Conservation (phyloP, 768 basidiomycete species). For the Xanthoconium stramineum region DNA sequence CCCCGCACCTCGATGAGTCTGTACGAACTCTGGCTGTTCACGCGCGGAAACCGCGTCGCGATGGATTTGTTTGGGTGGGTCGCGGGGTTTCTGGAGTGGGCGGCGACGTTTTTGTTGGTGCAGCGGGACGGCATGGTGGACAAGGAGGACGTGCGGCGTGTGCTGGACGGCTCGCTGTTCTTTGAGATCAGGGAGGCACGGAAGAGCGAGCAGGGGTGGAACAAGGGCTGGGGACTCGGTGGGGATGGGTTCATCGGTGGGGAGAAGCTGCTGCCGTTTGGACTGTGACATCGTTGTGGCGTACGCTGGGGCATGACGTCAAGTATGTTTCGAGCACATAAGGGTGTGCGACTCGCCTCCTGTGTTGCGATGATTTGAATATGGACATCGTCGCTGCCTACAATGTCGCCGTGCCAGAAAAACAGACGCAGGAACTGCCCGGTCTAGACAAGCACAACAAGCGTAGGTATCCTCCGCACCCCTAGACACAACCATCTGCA, state of each 20-base stretch:
- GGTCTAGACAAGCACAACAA: background rate
- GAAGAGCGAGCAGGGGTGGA: conserved; percentile 20
- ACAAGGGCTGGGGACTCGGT: conserved; percentile 29
- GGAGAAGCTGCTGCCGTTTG: conserved; percentile 28
- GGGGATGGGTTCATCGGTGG: conserved; percentile 33
- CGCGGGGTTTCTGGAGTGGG: conserved; percentile 38
- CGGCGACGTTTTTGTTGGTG: conserved; percentile 37
- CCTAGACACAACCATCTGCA: conserved; percentile 31
- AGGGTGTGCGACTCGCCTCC: too few species aligned
- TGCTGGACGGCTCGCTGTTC: conserved; percentile 41
- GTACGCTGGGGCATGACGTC: background rate
- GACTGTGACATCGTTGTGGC: conserved; percentile 11
- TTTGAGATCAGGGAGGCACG: conserved; percentile 31
- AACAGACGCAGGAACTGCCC: background rate
- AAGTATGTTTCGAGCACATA: too few species aligned
- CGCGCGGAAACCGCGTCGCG: conserved; percentile 30
- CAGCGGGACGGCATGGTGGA: conserved; percentile 38
- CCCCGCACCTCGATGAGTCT: conserved; percentile 27
- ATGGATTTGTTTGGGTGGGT: conserved; percentile 37
- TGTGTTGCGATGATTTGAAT: background rate
- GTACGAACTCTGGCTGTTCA: conserved; percentile 31
- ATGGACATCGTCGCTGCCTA: conserved; percentile 17
- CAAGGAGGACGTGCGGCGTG: conserved; percentile 40
- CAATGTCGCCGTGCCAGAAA: background rate
- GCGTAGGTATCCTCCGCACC: background rate